Percentiles rank a stretch among this genome's conserved stretches.
These are phyloP conservation scores for Striga hermonthica DNA, from an alignment of 305 asterid species.

Conservation along the genomic window DNA sequence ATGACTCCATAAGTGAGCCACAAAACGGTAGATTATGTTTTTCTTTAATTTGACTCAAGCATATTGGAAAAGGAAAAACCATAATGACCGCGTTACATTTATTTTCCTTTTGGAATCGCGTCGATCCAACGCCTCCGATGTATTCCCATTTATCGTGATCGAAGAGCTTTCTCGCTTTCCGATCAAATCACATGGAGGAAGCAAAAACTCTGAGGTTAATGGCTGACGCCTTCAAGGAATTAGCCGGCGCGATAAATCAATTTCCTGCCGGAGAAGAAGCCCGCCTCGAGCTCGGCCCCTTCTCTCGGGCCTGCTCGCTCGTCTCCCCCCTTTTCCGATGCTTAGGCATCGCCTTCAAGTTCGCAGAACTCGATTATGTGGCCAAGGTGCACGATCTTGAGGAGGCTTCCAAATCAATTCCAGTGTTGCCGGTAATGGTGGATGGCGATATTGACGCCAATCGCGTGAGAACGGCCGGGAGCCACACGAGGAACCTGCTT, in stretches of 20 bases:
- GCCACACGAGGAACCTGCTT: conserved; percentile 88
- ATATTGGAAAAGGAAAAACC: too few species aligned
- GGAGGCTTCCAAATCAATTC: conserved; percentile 67
- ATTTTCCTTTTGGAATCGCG: conserved; percentile 5
- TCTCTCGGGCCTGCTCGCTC: conserved; percentile 77
- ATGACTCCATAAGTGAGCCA: too few species aligned
- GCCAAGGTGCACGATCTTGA: conserved; percentile 79
- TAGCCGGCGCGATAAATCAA: conserved; percentile 41
- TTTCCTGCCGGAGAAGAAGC: conserved; percentile 45
- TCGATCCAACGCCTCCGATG: conserved; percentile 32
- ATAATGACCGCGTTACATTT: too few species aligned
- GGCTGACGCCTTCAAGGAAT: conserved; percentile 71
- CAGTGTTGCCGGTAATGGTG: conserved; percentile 66
- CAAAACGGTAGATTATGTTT: too few species aligned
- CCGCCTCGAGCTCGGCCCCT: conserved; percentile 51
- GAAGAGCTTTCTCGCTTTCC: conserved; percentile 11
- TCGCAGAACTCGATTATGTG: conserved; percentile 86
- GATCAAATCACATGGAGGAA: conserved; percentile 43
- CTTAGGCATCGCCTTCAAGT: conserved; percentile 94
- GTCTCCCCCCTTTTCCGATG: conserved; percentile 92
- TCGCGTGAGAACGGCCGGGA: conserved; percentile 73
- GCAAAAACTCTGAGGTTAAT: conserved; percentile 61
- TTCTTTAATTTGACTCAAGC: too few species aligned
- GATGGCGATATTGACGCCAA: conserved; percentile 64
- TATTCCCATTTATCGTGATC: conserved; percentile 21